These are phyloP conservation scores for Trichosanthes truncata DNA, from an alignment of 306 rosid species.

Conservation along the genomic window DNA sequence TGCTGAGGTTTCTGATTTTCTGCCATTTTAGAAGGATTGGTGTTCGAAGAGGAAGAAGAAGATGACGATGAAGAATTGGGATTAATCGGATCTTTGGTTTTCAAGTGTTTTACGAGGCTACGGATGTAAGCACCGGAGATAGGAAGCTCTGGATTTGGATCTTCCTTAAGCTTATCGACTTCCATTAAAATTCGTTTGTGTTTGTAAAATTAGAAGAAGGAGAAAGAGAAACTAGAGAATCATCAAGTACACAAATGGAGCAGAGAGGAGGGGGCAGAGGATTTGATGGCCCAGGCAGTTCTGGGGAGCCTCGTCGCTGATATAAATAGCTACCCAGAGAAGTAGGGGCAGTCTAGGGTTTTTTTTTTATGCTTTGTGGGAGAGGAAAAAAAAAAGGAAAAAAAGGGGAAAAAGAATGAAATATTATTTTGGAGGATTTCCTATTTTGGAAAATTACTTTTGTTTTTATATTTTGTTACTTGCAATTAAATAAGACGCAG, in stretches of 20 bases:
- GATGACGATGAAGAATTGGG: neutral
- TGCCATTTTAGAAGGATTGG: constrained; percentile 17
- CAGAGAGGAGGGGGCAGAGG: constrained; percentile 47
- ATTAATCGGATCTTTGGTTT: constrained; percentile 38
- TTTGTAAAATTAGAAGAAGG: neutral
- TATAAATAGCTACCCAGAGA: constrained; percentile 73
- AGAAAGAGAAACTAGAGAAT: neutral
- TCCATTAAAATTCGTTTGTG: constrained; percentile 10
- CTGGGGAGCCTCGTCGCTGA: constrained; percentile 32
- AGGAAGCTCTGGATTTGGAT: neutral
- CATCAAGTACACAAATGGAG: constrained; percentile 27
- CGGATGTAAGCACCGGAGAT: constrained; percentile 62
- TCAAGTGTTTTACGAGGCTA: constrained; percentile 55
- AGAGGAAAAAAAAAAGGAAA: neutral
- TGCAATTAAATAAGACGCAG: neutral
- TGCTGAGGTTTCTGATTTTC: constrained; percentile 15
- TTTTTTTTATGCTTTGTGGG: constrained; percentile 17
- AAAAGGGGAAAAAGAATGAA: neutral
- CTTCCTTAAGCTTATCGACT: constrained; percentile 21
- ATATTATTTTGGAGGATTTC: constrained; percentile 1
- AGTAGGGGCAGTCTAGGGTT: constrained; percentile 37
- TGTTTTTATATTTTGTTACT: neutral
- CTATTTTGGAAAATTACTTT: neutral
- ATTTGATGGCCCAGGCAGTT: constrained; percentile 16
- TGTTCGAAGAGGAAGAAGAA: neutral